Evolutionary conservation across 768 basidiomycete species (phyloP).

Genomic region (Cyathus striatus): DNA sequence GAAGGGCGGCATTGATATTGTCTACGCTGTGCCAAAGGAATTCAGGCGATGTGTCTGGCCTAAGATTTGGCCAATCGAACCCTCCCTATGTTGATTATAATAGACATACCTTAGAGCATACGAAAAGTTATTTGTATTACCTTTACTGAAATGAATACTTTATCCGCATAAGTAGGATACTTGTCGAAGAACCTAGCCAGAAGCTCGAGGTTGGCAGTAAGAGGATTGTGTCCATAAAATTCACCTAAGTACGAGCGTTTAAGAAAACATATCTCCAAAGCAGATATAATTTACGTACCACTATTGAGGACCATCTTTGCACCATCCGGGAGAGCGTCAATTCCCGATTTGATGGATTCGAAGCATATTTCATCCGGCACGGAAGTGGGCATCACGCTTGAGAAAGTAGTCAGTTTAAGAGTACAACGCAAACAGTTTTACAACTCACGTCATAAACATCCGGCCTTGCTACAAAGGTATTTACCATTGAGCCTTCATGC

Average conservation of each 20-base stretch:
- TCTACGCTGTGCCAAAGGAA: no score
- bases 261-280: no score
- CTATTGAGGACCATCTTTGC: slow-evolving; percentile 45
- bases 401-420: not conserved
- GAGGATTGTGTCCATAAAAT: not conserved
- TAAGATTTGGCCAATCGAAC: no score
- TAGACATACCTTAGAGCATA: no score
- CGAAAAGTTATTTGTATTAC: no score
- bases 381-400: slow-evolving; percentile 35
- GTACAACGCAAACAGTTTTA: not conserved
- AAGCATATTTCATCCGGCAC: slow-evolving; percentile 57
- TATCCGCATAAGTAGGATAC: not conserved
- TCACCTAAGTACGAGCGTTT: no score
- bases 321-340: slow-evolving; percentile 37
- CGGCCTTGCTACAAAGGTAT: slow-evolving; percentile 12
- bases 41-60: not conserved
- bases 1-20: slow-evolving; percentile 35
- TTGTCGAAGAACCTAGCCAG: not conserved
- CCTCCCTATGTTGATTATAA: no score
- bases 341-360: slow-evolving; percentile 51
- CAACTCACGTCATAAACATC: slow-evolving; percentile 13
- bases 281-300: no score
- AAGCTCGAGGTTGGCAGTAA: not conserved
- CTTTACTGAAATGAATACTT: not conserved
- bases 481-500: no score